Percentiles rank a stretch among this genome's conserved stretches.
Conservation (phyloP, 2,329 filamentous ascomycete genomes). For the Trichoderma cornu-damae region DNA sequence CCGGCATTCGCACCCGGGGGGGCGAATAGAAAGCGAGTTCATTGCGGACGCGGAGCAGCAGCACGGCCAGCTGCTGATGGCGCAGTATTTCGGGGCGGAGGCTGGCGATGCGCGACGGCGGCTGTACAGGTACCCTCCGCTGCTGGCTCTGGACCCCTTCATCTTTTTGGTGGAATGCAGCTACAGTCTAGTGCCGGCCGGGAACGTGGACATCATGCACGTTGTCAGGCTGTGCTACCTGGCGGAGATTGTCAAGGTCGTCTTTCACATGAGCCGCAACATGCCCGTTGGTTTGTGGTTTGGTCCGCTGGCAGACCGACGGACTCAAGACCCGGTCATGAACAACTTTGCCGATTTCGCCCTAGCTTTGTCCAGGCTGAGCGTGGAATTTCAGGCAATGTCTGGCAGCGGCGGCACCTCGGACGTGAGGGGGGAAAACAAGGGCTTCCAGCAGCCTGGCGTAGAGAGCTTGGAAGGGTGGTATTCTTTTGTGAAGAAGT, state of each 20-base stretch:
- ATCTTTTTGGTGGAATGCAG: constrained; percentile 76
- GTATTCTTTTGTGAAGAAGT: constrained; percentile 65
- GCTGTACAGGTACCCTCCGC: constrained; percentile 47
- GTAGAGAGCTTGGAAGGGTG: constrained; percentile 50
- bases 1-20: constrained; percentile 55
- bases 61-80: constrained; percentile 69
- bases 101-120: constrained; percentile 38
- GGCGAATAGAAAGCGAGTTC: constrained; percentile 62
- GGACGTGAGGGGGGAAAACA: constrained; percentile 36
- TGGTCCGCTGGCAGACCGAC: constrained; percentile 39
- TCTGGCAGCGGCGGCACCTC: constrained; percentile 27
- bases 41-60: constrained; percentile 64
- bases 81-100: constrained; percentile 45
- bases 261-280: constrained; percentile 54
- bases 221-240: constrained; percentile 82
- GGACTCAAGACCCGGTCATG: constrained; percentile 43
- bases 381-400: constrained; percentile 38
- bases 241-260: constrained; percentile 81
- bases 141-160: constrained; percentile 68
- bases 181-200: constrained; percentile 61
- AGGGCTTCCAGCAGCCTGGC: constrained; percentile 51
- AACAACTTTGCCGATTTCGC: constrained; percentile 54
- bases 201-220: constrained; percentile 70
- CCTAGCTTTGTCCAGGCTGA: constrained; percentile 41
- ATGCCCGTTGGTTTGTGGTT: constrained; percentile 48